Base-by-base conservation (phyloP, 305 asterid genomes). In the Fraxinus paxiana region DNA sequence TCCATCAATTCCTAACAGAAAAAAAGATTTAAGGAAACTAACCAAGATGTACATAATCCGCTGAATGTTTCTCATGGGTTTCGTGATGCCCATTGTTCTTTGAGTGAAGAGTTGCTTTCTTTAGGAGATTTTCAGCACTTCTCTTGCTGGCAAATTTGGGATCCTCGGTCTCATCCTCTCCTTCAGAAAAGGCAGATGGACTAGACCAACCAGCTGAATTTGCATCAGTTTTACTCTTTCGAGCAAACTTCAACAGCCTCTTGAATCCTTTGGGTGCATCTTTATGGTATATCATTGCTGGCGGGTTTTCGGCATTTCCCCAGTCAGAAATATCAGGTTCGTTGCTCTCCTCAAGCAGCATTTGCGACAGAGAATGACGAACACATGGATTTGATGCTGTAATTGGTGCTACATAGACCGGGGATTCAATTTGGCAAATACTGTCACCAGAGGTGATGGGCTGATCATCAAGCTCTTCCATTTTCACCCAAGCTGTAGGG, bases 261-360 rank as follows among this genome's bases (percentile, higher is more conserved):
- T 96, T 96, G 63, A 96, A 87, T 80, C 99, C 99, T 87, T 92
- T 96, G 6, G 98, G 98, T 51, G 88, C 95, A 83, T 96, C 98
- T 85, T 89, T 94, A 63, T 94, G 97, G 85, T 89, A 92, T 80
- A 91, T 88, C 86, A 87, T 80, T 72, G 93, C 82, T 70, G 92
- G 97, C 77, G 98, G 98, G 84, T 94, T 93, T 87, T 93, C 98
- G 12, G 98, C 97, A 88, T 91, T 92, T 15, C 98, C 98, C 98
- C 98, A 96, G 76, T 92, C 99, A 69, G 83, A 79, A 6, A 83
- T 86, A 85, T 96, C 98, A 79, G 93, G 90, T 85, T 93, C 98
- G 70, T 90, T 89, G 90, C 87, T 92, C 89, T 96, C 99, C 81
- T 96, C 94, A 69, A 93, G 94, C 86, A 96, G 92, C 98, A 96